A percentile compares a stretch with the other conserved stretches of the same genome.
phyloP scores from a whole-genome alignment of 2,329 filamentous ascomycete species.

The Clarireedia monteithiana region DNA sequence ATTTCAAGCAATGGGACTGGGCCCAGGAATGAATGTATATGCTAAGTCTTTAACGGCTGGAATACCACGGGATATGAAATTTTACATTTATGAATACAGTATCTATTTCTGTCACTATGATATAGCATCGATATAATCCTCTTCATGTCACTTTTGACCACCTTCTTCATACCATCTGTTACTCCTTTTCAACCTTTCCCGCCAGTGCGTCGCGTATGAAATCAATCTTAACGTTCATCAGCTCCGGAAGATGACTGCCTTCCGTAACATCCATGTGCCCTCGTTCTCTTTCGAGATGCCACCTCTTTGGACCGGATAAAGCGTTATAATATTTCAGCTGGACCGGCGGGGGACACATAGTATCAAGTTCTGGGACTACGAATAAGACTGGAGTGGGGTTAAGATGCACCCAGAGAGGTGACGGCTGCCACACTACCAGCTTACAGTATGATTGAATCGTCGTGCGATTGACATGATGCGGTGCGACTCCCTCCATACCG shows the following conservation, averaged over 20 bases:
- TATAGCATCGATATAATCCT: background rate
- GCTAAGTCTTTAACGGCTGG: too few species aligned
- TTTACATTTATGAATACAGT: too few species aligned
- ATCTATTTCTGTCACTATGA: too few species aligned
- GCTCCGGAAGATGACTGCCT: slow-evolving; percentile 16
- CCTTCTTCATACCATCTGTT: background rate
- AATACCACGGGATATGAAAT: too few species aligned
- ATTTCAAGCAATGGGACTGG: too few species aligned
- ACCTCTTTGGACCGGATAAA: slow-evolving; percentile 20
- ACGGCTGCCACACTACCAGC: background rate
- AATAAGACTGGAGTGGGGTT: background rate
- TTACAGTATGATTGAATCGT: slow-evolving; percentile 1
- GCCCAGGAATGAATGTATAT: too few species aligned
- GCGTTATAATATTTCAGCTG: slow-evolving; percentile 20
- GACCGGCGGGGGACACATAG: slow-evolving; percentile 1
- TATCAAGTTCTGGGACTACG: background rate
- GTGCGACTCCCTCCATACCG: background rate
- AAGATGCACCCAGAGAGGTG: background rate
- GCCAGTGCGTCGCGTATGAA: background rate
- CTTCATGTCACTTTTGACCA: too few species aligned
- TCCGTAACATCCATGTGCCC: slow-evolving; percentile 25
- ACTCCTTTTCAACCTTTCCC: background rate
- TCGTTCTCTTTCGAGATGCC: slow-evolving; percentile 19
- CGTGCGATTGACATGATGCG: background rate
- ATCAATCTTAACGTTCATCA: slow-evolving; percentile 13